Evolutionary conservation across 768 basidiomycete species (phyloP), one percentile per base, ranked within the genome.

Genomic region (Coprinopsis sp.): DNA sequence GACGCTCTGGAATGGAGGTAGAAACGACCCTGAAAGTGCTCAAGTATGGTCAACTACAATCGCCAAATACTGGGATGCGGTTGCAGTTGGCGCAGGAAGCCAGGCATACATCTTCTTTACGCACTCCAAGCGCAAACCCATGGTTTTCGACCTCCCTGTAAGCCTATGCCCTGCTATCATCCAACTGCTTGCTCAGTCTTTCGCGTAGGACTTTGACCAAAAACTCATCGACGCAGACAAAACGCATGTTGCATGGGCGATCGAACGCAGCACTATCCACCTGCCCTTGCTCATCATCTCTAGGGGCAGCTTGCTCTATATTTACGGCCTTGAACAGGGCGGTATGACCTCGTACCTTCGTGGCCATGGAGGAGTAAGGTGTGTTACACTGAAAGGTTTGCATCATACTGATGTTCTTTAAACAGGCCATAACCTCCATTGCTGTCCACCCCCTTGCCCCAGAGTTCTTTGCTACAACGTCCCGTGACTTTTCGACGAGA

Each of bases 361-460:
- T 30, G 86, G 84, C 2, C 87, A 89, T 58, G 87, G 87, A 18
- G 83, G 81, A 29, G 87, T 86, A 64, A 66, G 79, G n/a, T n/a
- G n/a, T n/a, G n/a, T n/a, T n/a, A n/a, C n/a, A n/a, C n/a, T n/a
- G n/a, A n/a, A n/a, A n/a, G n/a, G n/a, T n/a, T n/a, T n/a, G n/a
- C 11, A 28, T 25, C 16, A 3, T 21, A 16, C 16, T 34, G 16
- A 52, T 57, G 55, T 52, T 33, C 31, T 33, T 13, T 23, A 12
- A n/a, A 6, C 37, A 80, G 76, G 64, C 69, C 22, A 87, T 91
- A 48, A 87, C 83, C 0, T 81, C 82, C 7, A 75, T 91, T 5
- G 74, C 69, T 0, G 78, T 83, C 6, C 82, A 88, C 59, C 84
- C 82, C 4, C 65, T 54, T 0, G 67, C 66, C 33, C 78, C 81